These are phyloP conservation scores for Pilobolus umbonatus DNA, from an alignment of 192 early-diverging fungal genomes.

Conservation along the genomic window DNA sequence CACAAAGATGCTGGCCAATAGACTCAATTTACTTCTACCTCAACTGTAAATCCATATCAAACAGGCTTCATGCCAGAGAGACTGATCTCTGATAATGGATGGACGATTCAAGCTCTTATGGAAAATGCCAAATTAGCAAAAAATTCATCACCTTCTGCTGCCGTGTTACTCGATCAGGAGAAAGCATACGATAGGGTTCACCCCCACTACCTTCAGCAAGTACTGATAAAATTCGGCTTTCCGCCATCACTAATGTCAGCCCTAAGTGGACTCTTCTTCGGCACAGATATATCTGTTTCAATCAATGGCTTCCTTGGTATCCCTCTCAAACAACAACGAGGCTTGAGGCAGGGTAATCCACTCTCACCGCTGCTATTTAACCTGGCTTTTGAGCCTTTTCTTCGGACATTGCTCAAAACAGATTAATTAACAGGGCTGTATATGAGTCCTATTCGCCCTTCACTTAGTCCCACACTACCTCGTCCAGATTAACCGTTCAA, in stretches of 20 bases:
- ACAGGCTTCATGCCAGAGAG: neutral
- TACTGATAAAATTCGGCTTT: constrained; percentile 15
- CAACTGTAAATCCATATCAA: neutral
- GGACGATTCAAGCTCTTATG: constrained; percentile 6
- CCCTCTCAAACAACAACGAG: constrained; percentile 14
- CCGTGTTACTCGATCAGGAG: constrained; percentile 15
- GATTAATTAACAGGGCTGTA: no score
- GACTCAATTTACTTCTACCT: neutral
- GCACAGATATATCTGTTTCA: constrained; percentile 11
- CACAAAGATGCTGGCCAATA: neutral
- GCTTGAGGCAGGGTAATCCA: constrained; percentile 29
- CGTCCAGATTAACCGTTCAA: neutral
- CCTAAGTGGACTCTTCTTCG: constrained; percentile 22
- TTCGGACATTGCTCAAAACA: constrained; percentile 10
- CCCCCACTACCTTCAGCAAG: constrained; percentile 4
- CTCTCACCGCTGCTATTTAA: constrained; percentile 24
- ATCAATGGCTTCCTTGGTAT: constrained; percentile 15
- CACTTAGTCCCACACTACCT: neutral
- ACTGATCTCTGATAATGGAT: constrained; percentile 8
- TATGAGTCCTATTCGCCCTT: neutral
- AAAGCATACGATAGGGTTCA: constrained; percentile 28
- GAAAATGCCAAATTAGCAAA: neutral
- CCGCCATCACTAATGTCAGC: neutral
- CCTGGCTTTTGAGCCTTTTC: constrained; percentile 24
- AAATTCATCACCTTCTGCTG: neutral